These are phyloP conservation scores for Tremellales sp. DNA, from an alignment of 1,284 basidiomycete genomes.

Conservation along the genomic window DNA sequence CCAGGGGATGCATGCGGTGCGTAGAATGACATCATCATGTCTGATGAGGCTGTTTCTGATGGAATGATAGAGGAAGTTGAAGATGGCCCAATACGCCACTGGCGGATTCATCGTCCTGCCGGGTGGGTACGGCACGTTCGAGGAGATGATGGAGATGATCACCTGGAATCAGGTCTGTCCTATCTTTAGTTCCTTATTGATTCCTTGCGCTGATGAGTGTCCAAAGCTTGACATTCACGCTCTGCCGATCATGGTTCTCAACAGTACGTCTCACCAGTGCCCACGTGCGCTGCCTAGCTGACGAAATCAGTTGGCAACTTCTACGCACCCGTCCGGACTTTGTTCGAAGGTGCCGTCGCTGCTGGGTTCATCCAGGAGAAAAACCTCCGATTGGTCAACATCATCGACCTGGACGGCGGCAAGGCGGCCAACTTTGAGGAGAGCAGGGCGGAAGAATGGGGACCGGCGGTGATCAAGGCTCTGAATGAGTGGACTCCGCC, in stretches of 20 bases:
- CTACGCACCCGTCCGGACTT: constrained; percentile 69
- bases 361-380: constrained; percentile 69
- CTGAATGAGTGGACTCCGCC: constrained; percentile 59
- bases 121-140: constrained; percentile 87
- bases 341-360: constrained; percentile 63
- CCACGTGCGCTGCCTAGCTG: not conserved
- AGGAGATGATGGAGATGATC: constrained; percentile 86
- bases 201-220: constrained; percentile 49
- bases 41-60: no score
- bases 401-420: constrained; percentile 65
- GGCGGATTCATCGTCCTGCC: constrained; percentile 80
- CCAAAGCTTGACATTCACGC: constrained; percentile 83
- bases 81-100: constrained; percentile 71
- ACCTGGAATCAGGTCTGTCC: constrained; percentile 62
- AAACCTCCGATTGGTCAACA: constrained; percentile 60
- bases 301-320: constrained; percentile 59
- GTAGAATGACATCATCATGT: no score
- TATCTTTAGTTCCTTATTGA: not conserved
- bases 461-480: constrained; percentile 62
- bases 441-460: constrained; percentile 63
- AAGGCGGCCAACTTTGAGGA: constrained; percentile 56
- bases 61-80: constrained; percentile 60
- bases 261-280: constrained; percentile 53
- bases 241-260: constrained; percentile 72
- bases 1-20: constrained; percentile 76